A percentile compares a stretch with the other conserved stretches of the same genome.
Conservation (phyloP, 2,329 filamentous ascomycete species). For the Lachnellula occidentalis region DNA sequence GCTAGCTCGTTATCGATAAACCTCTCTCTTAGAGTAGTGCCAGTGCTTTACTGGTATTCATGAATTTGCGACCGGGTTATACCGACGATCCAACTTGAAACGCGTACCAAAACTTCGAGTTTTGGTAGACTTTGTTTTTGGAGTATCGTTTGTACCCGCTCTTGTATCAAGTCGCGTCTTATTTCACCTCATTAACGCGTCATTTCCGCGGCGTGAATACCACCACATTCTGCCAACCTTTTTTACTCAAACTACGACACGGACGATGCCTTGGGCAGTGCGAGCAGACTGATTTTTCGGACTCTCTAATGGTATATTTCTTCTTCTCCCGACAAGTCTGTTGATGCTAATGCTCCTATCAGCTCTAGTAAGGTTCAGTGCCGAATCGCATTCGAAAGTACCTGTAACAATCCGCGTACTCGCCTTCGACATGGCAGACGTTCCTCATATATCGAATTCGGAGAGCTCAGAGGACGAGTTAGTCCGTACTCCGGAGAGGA, state of each 20-base stretch:
- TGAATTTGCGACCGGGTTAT: no score
- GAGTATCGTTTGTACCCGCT: neutral
- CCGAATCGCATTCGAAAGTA: neutral
- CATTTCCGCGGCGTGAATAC: neutral
- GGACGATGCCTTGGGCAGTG: no score
- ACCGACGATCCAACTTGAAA: neutral
- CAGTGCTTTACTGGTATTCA: no score
- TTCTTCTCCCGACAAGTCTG: no score
- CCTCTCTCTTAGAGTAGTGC: no score
- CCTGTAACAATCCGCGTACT: neutral
- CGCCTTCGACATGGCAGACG: conserved; percentile 9
- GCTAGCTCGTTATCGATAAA: no score
- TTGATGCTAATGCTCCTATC: no score
- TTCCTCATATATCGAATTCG: conserved; percentile 14
- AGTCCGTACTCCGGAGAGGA: conserved; percentile 9
- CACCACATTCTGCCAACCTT: no score
- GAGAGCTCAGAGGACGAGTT: conserved; percentile 15
- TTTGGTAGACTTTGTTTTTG: neutral
- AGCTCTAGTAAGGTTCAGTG: neutral
- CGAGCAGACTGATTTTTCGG: no score
- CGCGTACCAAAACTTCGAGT: neutral
- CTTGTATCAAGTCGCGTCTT: neutral
- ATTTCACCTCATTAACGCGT: neutral
- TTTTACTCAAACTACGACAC: no score
- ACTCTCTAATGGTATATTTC: no score